phyloP scores from a whole-genome alignment of 768 basidiomycete species.

The Roridomyces roridus region DNA sequence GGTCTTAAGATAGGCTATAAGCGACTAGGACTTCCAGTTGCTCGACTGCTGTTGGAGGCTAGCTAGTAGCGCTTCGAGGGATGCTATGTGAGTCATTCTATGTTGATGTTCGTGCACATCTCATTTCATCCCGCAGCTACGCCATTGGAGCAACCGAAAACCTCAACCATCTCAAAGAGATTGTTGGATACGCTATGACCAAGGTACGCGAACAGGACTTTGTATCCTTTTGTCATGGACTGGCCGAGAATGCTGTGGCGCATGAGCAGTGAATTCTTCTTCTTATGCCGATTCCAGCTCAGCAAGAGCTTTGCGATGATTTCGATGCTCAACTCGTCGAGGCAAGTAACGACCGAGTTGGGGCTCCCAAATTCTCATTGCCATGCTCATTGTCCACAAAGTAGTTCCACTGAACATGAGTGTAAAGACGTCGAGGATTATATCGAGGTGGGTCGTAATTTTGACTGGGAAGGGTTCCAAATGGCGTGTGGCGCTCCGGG shows the following conservation, averaged over 20 bases:
- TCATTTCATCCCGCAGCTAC: conserved; percentile 43
- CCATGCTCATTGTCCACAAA: neutral
- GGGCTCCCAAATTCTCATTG: too few relatives aligned
- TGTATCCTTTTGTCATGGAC: conserved; percentile 45
- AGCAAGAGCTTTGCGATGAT: conserved; percentile 55
- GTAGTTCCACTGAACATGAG: conserved; percentile 55
- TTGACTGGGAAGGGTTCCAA: too few relatives aligned
- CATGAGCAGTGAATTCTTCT: conserved; percentile 31
- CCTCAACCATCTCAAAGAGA: conserved; percentile 59
- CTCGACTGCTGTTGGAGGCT: too few relatives aligned
- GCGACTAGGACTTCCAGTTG: too few relatives aligned
- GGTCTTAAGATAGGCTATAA: too few relatives aligned
- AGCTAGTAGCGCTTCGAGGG: conserved; percentile 56
- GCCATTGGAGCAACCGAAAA: conserved; percentile 70
- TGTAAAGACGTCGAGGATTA: conserved; percentile 49
- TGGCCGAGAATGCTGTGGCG: conserved; percentile 48
- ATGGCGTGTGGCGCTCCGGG: neutral
- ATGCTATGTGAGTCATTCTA: conserved; percentile 52
- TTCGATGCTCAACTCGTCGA: conserved; percentile 29
- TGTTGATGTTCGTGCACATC: neutral
- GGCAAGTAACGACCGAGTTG: too few relatives aligned
- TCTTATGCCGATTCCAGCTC: conserved; percentile 37
- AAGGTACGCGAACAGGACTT: conserved; percentile 47
- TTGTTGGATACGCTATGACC: conserved; percentile 60
- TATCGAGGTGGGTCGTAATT: conserved; percentile 42